Base-by-base conservation (phyloP, 345 rosid genomes). In the Aquilaria sinensis region DNA sequence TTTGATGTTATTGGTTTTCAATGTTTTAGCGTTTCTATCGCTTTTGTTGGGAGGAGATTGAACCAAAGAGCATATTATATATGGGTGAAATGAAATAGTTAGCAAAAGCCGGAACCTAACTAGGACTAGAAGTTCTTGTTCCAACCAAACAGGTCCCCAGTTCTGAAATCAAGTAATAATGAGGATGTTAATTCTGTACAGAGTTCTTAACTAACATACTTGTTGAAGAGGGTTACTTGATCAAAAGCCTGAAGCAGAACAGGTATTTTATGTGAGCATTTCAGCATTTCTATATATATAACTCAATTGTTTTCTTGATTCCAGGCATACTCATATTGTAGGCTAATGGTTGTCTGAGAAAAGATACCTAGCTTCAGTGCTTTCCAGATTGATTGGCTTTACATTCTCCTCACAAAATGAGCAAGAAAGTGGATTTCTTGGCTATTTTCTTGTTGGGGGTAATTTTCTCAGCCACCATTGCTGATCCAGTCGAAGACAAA, bases 401-500 rank as follows among this genome's bases (percentile, higher is more conserved):
- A 63, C 52, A 11, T 23, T 33, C 56, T 50, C 13, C 55, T 48
- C 46, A 23, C 58, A 64, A 69, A 67, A 67, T 67, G 74, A 69
- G 62, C 37, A 56, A 58, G 61, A 67, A 69, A 60, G 70, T 61
- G 77, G 61, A 60, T 33, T 49, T 61, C 45, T 45, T 65, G 64
- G 64, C 78, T 71, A 51, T 78, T 64, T 55, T 78, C 52, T 61
- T 80, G 56, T 8, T 75, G 29, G 90, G 78, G 67, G 67, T 64
- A 53, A 56, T 77, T 67, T 61, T 69, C 53, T 61, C 74, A 9
- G 67, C 71, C 43, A 62, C 68, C 63, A 9, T 61, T 9, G 87
- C 81, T 53, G 80, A 74, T 45, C 83, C 81, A 47, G 79, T 80
- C n/a, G 85, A 79, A 77, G 96, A 89, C 64, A 84, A 76, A 74